Evolutionary conservation across 1,139 yeast genomes (phyloP), one percentile per base, ranked within the genome.

Genomic region (Saccharomycopsis hybrid): DNA sequence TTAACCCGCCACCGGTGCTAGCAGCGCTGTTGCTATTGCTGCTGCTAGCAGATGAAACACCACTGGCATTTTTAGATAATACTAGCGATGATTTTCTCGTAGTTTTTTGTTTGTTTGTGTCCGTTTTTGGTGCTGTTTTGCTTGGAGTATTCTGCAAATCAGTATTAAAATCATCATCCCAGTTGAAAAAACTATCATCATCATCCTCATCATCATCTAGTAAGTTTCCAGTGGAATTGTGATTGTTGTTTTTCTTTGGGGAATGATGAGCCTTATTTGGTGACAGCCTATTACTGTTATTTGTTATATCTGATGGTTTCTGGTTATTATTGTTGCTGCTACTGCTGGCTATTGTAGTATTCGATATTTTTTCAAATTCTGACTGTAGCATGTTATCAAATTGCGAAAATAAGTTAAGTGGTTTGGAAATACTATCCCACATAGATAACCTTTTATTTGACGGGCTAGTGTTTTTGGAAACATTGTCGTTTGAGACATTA

Each of bases 381-480:
- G 72, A 75, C 60, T 79, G 87, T 31, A 84, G 67, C 66, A 82
- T 71, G 46, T 76, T 77, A 62, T 84, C 92, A 59, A 84, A 75
- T 55, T 81, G 88, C 57, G 81, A 86, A 43, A 84, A 71, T 52
- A 82, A 69, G 41, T 72, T 76, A 44, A 83, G 68, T 1, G 90
- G 87, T 57, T 77, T 82, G 2, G 71, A 65, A 41, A 73, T 60
- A 27, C 70, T 67, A 31, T 57, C 56, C 32, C 53, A 52, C 44
- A 52, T 39, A 5, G 47, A 36, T 4, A 46, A 41, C 51, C 43
- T 44, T 48, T 43, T 44, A 36, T 49, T 41, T 18, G 45, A 29
- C 31, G 56, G 44, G 40, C 42, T 38, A 32, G 18, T 2, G 24
- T 27, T 38, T 7, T 24, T n/a, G 3, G n/a, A 11, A 29, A 31